Evolutionary conservation across 2,329 filamentous ascomycete genomes (phyloP), one percentile per base, ranked within the genome.

Genomic region (Ascochyta koolunga): DNA sequence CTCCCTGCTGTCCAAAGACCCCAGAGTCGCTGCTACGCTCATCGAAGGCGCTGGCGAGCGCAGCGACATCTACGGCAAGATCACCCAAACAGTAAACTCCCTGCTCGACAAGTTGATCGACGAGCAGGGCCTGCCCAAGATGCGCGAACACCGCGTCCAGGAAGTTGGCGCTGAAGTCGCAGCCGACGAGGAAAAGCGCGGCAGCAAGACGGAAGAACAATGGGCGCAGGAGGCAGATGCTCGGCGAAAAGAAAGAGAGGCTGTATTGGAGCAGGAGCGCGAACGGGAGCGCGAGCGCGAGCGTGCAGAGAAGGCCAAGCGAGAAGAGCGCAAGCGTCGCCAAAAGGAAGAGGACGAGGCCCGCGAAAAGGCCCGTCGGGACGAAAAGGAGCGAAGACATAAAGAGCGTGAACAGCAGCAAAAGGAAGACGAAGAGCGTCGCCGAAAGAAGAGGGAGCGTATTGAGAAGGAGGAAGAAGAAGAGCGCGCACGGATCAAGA

Each of bases 1-100:
- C 0, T 82, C 82, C 24, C 83, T 93, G 9, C 82, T 93, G 4
- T 87, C 87, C 15, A 83, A 91, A 44, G 89, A 92, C 66, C 86
- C 88, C 16, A 81, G 85, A 54, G 90, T 92, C 70, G 88, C 89
- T 4, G 86, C 87, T 1, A 85, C 89, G 0, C 82, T 96, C 4
- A 87, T 93, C 35, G 89, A 93, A 70, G 90, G 90, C 51, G 89
- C 89, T 1, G 83, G 91, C 16, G 89, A 93, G 66, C 85, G 90
- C 56, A 88, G 86, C 18, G 88, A 89, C 22, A 85, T 92, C 24
- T 95, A 93, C 66, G 85, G 88, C 55, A 84, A 85, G 62, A 89
- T 88, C 0, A 85, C 90, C 64, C 80, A 82, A 7, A 83, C 87
- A 43, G 86, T 93, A 42, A 83, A 86, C 55, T 78, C 82, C 24